These are phyloP conservation scores for Stephania yunnanensis DNA, from an alignment of 164 flowering plant genomes.

Conservation along the genomic window DNA sequence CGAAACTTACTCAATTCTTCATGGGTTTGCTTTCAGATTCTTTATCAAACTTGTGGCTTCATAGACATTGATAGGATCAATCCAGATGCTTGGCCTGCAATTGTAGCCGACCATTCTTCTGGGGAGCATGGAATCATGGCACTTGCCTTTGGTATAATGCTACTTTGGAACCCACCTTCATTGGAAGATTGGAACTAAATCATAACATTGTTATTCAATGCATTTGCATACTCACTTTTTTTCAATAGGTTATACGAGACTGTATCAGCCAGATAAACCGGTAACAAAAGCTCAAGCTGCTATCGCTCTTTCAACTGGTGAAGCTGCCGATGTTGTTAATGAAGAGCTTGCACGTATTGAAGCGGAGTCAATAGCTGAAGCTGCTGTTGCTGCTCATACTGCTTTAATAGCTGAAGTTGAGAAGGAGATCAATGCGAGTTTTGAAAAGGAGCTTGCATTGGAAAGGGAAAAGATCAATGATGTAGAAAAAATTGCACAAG, in stretches of 20 bases:
- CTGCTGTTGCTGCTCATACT: constrained; percentile 83
- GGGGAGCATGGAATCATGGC: constrained; percentile 83
- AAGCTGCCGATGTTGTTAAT: constrained; percentile 71
- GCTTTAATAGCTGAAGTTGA: constrained; percentile 92
- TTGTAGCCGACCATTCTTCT: constrained; percentile 74
- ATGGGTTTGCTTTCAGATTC: constrained; percentile 33
- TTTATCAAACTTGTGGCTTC: constrained; percentile 68
- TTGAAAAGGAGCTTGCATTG: constrained; percentile 62
- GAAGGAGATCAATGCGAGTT: constrained; percentile 69
- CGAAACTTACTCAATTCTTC: neutral
- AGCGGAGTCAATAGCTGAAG: constrained; percentile 92
- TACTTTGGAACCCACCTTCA: neutral
- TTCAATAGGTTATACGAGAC: constrained; percentile 72
- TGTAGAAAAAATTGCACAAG: constrained; percentile 84
- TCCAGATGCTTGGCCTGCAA: constrained; percentile 96
- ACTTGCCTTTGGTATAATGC: constrained; percentile 76
- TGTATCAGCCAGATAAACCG: constrained; percentile 94
- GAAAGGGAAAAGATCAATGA: constrained; percentile 74
- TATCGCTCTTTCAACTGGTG: constrained; percentile 85
- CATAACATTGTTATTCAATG: neutral
- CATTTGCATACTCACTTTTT: neutral
- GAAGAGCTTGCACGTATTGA: constrained; percentile 98
- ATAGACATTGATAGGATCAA: constrained; percentile 81
- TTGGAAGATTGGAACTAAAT: neutral
- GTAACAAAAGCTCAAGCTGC: constrained; percentile 98